Evolutionary conservation across 2,329 filamentous ascomycete species (phyloP).

Genomic region (Monilinia laxa): DNA sequence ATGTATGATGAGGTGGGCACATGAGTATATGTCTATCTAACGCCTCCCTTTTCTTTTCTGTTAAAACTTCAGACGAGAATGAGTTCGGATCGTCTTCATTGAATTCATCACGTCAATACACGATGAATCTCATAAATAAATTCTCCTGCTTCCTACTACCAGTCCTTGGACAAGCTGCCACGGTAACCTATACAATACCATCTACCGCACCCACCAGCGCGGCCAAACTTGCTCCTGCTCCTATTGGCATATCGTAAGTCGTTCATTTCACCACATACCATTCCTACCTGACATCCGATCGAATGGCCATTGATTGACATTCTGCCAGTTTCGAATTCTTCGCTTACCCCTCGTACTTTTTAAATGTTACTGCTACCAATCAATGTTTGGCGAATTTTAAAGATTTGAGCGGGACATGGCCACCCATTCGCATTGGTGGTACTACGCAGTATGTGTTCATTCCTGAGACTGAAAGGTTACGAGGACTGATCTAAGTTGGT

Average conservation of each 20-base stretch:
- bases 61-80: neutral
- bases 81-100: neutral
- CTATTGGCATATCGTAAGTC: conserved; percentile 49
- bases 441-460: conserved; percentile 50
- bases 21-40: conserved; percentile 2
- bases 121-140: neutral
- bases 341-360: conserved; percentile 54
- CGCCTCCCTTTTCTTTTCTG: too few relatives aligned
- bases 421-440: conserved; percentile 57
- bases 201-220: conserved; percentile 29
- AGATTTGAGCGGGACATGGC: conserved; percentile 51
- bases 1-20: neutral
- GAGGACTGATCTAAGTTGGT: neutral
- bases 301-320: neutral
- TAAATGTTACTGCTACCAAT: conserved; percentile 50
- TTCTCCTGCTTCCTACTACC: conserved; percentile 5
- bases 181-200: conserved; percentile 32
- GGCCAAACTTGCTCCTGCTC: conserved; percentile 42
- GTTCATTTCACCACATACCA: neutral
- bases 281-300: neutral
- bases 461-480: neutral
- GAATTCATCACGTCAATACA: neutral
- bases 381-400: conserved; percentile 54
- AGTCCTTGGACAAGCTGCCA: conserved; percentile 7
- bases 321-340: conserved; percentile 54